Percentiles rank a stretch among this genome's conserved stretches.
phyloP scores from a whole-genome alignment of 1,284 basidiomycete species.

The Tilletia setariae region DNA sequence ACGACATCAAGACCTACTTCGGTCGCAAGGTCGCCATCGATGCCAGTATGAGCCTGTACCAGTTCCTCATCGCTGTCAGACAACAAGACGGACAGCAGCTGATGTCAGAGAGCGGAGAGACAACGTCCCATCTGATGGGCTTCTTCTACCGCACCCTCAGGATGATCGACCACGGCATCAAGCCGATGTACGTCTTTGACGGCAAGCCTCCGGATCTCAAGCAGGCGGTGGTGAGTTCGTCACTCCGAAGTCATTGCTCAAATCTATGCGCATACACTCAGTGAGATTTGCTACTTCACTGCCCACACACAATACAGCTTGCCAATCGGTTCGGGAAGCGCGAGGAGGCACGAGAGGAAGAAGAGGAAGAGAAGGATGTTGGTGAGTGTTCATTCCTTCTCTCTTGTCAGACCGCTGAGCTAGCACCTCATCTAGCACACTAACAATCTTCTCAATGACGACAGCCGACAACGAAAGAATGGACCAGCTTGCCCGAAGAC shows the following conservation, averaged over 20 bases:
- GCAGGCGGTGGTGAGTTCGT: constrained; percentile 72
- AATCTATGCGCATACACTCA: too few species aligned
- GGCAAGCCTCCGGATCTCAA: constrained; percentile 97
- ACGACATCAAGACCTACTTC: constrained; percentile 89
- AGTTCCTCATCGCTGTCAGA: constrained; percentile 95
- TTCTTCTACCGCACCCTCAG: constrained; percentile 82
- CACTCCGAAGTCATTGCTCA: not conserved
- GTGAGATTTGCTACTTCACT: not conserved
- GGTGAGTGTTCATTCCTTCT: constrained; percentile 57
- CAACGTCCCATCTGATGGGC: constrained; percentile 87
- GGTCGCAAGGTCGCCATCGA: constrained; percentile 98
- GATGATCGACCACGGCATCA: constrained; percentile 98
- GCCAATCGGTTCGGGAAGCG: constrained; percentile 86
- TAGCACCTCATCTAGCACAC: too few species aligned
- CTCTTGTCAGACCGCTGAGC: not conserved
- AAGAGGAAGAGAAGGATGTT: constrained; percentile 92
- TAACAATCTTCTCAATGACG: not conserved
- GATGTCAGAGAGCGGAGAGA: constrained; percentile 93
- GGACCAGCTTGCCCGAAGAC: constrained; percentile 82
- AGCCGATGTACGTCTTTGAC: constrained; percentile 97
- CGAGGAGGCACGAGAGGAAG: constrained; percentile 88
- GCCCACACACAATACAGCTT: constrained; percentile 61
- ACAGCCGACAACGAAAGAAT: constrained; percentile 70
- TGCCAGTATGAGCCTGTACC: constrained; percentile 63
- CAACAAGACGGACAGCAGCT: constrained; percentile 95